Conservation (phyloP, 306 rosid species). For the Pachyrhizus erosus region DNA sequence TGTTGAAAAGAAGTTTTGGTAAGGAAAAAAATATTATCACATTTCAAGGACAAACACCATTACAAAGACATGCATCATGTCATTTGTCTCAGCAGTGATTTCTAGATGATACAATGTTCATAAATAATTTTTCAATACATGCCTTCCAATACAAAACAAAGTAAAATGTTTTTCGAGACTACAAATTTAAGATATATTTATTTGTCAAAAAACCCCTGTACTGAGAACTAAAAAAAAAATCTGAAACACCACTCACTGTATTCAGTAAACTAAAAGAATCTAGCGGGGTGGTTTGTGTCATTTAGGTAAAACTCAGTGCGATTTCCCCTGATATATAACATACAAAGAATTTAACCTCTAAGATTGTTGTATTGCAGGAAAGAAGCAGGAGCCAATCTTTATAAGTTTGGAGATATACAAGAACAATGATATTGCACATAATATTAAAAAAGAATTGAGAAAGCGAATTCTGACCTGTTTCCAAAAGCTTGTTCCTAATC, state of each 20-base stretch:
- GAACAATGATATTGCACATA: not conserved
- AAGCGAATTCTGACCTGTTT: conserved; percentile 53
- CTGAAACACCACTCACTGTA: not conserved
- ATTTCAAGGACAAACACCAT: no score
- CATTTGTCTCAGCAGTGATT: no score
- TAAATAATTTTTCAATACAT: not conserved
- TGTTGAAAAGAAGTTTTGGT: no score
- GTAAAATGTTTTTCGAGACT: no score
- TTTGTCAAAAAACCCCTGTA: not conserved
- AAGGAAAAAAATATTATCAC: no score
- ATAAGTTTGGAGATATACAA: not conserved
- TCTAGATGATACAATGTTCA: not conserved
- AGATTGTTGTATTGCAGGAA: not conserved
- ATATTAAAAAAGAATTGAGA: not conserved
- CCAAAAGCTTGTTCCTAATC: conserved; percentile 77
- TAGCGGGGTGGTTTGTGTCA: not conserved
- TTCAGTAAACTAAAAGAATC: not conserved
- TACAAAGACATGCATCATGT: no score
- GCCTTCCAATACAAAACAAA: no score
- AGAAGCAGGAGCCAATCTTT: not conserved
- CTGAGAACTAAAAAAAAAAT: no score
- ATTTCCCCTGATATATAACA: not conserved
- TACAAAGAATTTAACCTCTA: not conserved
- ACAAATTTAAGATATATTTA: not conserved
- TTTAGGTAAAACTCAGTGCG: not conserved